A percentile compares a stretch with the other conserved stretches of the same genome.
Conservation (phyloP, 2,329 filamentous ascomycete species). For the Myrmaecium sp. region DNA sequence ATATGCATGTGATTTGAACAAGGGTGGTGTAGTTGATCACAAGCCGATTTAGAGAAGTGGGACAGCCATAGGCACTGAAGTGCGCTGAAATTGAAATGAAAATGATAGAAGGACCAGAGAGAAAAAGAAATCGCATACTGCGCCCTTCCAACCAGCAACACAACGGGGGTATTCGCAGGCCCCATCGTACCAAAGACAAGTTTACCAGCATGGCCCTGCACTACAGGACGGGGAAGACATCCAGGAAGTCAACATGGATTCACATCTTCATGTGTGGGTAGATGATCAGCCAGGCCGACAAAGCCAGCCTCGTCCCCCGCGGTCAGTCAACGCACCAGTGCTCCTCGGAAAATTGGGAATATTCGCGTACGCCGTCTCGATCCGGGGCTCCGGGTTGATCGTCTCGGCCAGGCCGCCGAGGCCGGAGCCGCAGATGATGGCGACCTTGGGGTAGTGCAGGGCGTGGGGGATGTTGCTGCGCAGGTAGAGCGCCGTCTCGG, state of each 20-base stretch:
- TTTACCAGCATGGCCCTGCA: slow-evolving; percentile 46
- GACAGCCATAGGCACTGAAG: too few species aligned
- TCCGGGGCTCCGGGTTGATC: slow-evolving; percentile 31
- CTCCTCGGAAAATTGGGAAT: slow-evolving; percentile 45
- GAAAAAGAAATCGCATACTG: slow-evolving; percentile 44
- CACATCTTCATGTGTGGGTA: background rate
- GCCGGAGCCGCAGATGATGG: slow-evolving; percentile 48
- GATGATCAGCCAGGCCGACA: background rate
- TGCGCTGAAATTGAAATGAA: too few species aligned
- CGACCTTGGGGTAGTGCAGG: slow-evolving; percentile 38
- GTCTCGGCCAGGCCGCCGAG: slow-evolving; percentile 43
- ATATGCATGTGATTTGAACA: too few species aligned
- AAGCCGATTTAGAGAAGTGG: too few species aligned
- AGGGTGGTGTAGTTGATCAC: too few species aligned
- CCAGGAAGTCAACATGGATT: slow-evolving; percentile 1
- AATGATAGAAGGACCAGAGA: too few species aligned
- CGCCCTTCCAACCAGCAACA: slow-evolving; percentile 46
- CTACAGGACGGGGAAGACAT: slow-evolving; percentile 15
- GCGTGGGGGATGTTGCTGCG: slow-evolving; percentile 30
- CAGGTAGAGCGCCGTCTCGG: slow-evolving; percentile 34
- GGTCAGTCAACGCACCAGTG: slow-evolving; percentile 31
- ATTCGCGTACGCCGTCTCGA: slow-evolving; percentile 38
- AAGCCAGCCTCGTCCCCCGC: background rate
- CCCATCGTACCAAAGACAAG: slow-evolving; percentile 46
- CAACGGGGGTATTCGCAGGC: slow-evolving; percentile 34